These are phyloP conservation scores for Leptomonas pyrrhocoris DNA, from an alignment of 208 protist genomes.

Conservation along the genomic window DNA sequence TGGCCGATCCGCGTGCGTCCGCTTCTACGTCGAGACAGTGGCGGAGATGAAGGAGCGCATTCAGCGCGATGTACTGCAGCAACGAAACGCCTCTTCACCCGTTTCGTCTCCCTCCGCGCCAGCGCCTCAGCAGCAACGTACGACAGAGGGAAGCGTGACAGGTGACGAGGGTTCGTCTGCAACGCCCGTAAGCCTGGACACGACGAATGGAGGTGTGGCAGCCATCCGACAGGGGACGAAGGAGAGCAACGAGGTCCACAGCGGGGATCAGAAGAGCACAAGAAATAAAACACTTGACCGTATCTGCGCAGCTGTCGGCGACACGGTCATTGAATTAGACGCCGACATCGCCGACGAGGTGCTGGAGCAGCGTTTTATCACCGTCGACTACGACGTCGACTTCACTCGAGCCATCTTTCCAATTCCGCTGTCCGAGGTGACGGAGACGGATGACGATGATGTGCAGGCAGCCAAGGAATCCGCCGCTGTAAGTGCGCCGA, in stretches of 20 bases:
- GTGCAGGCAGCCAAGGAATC: neutral
- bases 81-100: neutral
- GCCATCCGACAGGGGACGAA: neutral
- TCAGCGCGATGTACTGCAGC: slow-evolving; percentile 41
- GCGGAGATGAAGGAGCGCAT: slow-evolving; percentile 81
- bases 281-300: neutral
- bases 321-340: slow-evolving; percentile 48
- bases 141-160: too few relatives aligned
- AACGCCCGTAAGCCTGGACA: too few relatives aligned
- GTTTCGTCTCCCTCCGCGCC: neutral
- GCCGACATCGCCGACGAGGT: slow-evolving; percentile 44
- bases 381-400: slow-evolving; percentile 87
- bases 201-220: neutral
- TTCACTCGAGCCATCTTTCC: slow-evolving; percentile 88
- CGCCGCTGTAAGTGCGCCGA: neutral
- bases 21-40: slow-evolving; percentile 79
- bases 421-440: slow-evolving; percentile 50
- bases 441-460: too few relatives aligned
- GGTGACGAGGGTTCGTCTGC: too few relatives aligned
- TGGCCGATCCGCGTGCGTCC: slow-evolving; percentile 59
- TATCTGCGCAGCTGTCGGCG: slow-evolving; percentile 35
- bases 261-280: neutral
- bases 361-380: slow-evolving; percentile 69
- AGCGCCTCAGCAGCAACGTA: slow-evolving; percentile 8
- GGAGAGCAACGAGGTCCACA: slow-evolving; percentile 16